These are phyloP conservation scores for Erigeron canadensis DNA, from an alignment of 129 eudicot species.

Conservation along the genomic window DNA sequence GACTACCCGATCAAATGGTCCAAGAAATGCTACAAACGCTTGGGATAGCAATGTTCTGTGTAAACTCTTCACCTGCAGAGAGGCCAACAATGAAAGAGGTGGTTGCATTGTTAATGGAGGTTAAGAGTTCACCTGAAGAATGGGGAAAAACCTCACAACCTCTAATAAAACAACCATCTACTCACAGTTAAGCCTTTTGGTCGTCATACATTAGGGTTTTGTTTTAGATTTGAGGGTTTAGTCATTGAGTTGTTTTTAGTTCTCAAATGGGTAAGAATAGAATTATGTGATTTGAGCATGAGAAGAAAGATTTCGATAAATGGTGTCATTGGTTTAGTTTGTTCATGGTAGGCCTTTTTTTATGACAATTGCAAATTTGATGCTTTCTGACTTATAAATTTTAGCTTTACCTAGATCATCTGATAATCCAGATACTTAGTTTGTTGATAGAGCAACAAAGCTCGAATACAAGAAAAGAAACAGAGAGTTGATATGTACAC, in stretches of 20 bases:
- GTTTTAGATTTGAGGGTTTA: conserved; percentile 25
- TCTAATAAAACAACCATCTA: conserved; percentile 75
- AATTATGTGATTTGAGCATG: conserved; percentile 17
- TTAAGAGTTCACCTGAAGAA: conserved; percentile 75
- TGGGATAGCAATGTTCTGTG: conserved; percentile 91
- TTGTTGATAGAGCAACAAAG: no score
- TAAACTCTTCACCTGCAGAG: conserved; percentile 72
- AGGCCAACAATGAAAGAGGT: conserved; percentile 94
- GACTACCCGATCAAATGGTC: conserved; percentile 77
- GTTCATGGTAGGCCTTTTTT: conserved; percentile 32
- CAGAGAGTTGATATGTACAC: no score
- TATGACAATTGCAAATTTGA: conserved; percentile 10
- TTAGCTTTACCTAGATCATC: no score
- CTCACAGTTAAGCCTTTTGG: conserved; percentile 44
- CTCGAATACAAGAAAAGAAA: no score
- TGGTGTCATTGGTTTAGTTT: conserved; percentile 31
- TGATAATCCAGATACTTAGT: no score
- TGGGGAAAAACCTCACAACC: conserved; percentile 94
- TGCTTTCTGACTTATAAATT: not conserved
- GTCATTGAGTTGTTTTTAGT: conserved; percentile 13
- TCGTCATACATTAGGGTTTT: conserved; percentile 25
- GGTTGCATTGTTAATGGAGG: conserved; percentile 85
- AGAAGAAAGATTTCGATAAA: conserved; percentile 30
- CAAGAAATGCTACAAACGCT: conserved; percentile 93
- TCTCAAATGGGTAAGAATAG: conserved; percentile 22